Percentiles rank a stretch among this genome's conserved stretches.
phyloP scores from a whole-genome alignment of 1,284 basidiomycete species.

The Cerioporus squamosus region DNA sequence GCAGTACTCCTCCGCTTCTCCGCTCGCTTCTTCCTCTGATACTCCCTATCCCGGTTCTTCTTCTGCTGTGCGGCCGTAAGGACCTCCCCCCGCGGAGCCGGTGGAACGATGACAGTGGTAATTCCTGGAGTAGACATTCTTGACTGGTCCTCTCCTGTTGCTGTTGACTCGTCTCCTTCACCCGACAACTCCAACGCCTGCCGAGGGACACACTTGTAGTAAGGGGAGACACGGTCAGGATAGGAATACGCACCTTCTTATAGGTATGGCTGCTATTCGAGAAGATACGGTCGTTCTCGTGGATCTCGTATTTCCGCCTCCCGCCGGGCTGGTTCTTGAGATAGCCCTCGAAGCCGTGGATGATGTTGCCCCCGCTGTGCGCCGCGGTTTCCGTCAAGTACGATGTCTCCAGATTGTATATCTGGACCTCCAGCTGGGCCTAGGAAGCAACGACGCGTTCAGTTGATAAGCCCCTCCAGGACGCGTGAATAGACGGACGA shows the following conservation, averaged over 20 bases:
- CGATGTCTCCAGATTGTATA: conserved; percentile 72
- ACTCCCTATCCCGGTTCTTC: conserved; percentile 73
- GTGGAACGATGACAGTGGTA: conserved; percentile 76
- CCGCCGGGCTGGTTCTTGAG: conserved; percentile 74
- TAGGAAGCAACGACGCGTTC: conserved; percentile 30
- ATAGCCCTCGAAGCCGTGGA: conserved; percentile 83
- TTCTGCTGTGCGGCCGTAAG: conserved; percentile 72
- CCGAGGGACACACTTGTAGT: background rate
- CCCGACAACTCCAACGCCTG: conserved; percentile 76
- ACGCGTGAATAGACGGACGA: conserved; percentile 50
- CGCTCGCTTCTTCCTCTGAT: conserved; percentile 69
- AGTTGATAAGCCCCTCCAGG: background rate
- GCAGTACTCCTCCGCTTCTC: conserved; percentile 57
- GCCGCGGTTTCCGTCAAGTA: conserved; percentile 76
- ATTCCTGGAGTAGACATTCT: conserved; percentile 63
- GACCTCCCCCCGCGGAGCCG: conserved; percentile 66
- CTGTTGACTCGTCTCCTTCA: conserved; percentile 69
- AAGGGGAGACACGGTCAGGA: too few species aligned
- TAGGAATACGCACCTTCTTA: conserved; percentile 57
- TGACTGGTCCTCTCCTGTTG: conserved; percentile 57
- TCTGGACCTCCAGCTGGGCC: conserved; percentile 74
- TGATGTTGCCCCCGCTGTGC: conserved; percentile 80
- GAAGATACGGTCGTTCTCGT: conserved; percentile 78
- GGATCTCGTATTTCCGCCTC: conserved; percentile 72
- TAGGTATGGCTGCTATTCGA: conserved; percentile 77